These are phyloP conservation scores for Graphiopsis chlorocephala DNA, from an alignment of 2,329 filamentous ascomycete genomes.

Conservation along the genomic window DNA sequence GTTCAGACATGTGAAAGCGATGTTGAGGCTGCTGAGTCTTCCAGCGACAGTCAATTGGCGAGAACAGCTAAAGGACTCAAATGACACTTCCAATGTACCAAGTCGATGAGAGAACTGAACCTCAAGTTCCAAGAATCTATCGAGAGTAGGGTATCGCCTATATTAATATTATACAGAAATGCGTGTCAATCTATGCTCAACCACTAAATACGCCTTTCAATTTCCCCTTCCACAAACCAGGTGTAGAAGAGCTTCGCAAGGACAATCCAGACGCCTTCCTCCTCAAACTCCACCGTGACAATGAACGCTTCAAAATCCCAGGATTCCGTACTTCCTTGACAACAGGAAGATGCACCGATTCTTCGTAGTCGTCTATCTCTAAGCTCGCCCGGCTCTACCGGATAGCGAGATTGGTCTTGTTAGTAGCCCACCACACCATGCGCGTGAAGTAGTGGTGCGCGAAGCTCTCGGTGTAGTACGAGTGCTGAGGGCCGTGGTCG, in stretches of 20 bases:
- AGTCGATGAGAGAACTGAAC: neutral
- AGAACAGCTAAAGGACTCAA: neutral
- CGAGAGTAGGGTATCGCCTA: neutral
- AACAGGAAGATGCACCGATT: neutral
- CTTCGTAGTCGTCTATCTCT: neutral
- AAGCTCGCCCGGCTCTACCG: neutral
- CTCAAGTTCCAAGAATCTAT: neutral
- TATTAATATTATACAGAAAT: neutral
- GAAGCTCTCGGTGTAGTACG: conserved; percentile 81
- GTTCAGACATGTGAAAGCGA: neutral
- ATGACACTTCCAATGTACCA: neutral
- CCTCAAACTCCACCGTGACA: neutral
- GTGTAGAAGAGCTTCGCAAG: neutral
- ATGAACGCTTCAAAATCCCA: neutral
- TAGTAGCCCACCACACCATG: conserved; percentile 51
- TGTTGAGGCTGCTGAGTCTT: neutral
- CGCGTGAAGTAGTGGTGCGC: conserved; percentile 73
- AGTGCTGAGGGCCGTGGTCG: conserved; percentile 74
- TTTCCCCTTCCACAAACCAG: neutral
- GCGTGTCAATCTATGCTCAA: neutral
- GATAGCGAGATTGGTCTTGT: neutral
- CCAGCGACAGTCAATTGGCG: neutral
- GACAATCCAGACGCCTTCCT: neutral
- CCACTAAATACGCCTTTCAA: neutral
- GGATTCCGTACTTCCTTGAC: neutral